Evolutionary conservation across 441 rosid genomes (phyloP), one percentile per base, ranked within the genome.

Genomic region (Biscutella laevigata): DNA sequence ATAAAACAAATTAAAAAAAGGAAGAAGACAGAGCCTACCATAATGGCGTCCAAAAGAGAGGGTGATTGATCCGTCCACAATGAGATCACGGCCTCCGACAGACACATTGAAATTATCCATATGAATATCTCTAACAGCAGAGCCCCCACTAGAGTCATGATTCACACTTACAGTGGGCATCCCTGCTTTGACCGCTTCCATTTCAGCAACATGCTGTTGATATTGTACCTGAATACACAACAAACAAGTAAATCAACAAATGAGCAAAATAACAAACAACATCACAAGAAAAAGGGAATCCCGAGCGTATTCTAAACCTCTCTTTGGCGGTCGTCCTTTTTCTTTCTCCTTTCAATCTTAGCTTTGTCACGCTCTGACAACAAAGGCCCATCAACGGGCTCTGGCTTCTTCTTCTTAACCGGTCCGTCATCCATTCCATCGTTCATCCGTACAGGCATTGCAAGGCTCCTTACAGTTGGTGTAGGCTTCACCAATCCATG

Each of bases 41-140:
- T 88, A 92, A 52, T 92, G 96, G 70, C 98, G 86, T 62, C 98
- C 98, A 50, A 76, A 83, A 58, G 98, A 82, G 56, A 92, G 95
- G 0, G 95, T 83, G 49, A 92, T 67, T 1, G 84, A 40, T 55
- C 94, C 98, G 65, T 85, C 98, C 0, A 92, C 91, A 48, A 92
- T 86, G 13, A 92, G 89, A 78, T 88, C 98, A 24, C 96, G 98
- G 45, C 96, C 98, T 50, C 96, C 96, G 44, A 92, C 94, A 55
- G 96, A 88, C 55, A 92, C 71, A 67, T 64, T 88, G 59, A 92
- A 88, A 62, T 86, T 88, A 70, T 92, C 95, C 91, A 88, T 74
- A 57, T 86, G 95, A 49, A 92, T 79, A 74, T 88, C 96, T 78
- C 85, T 86, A 42, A 88, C 71, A 59, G 74, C 61, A 2, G 89